Evolutionary conservation across 805 yeast genomes (phyloP).

Genomic region (Metschnikowia aberdeeniae): DNA sequence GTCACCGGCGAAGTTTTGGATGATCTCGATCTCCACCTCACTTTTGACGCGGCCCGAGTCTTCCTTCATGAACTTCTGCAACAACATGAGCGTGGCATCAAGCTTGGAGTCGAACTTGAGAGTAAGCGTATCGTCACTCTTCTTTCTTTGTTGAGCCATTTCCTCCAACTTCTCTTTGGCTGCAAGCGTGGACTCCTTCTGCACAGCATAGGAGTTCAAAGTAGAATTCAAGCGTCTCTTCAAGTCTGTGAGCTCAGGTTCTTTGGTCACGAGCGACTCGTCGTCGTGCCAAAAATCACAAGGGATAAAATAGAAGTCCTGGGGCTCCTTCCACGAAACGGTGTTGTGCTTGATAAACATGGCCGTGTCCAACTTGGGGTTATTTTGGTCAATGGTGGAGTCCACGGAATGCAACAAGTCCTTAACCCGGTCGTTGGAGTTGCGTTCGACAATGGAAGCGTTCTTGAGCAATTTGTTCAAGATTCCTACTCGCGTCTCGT

Average conservation of each 20-base stretch:
- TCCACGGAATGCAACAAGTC: conserved; percentile 50
- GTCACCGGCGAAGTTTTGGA: conserved; percentile 79
- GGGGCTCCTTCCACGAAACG: conserved; percentile 75
- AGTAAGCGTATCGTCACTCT: conserved; percentile 35
- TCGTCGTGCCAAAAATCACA: conserved; percentile 97
- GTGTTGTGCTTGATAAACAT: conserved; percentile 91
- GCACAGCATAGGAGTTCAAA: conserved; percentile 33
- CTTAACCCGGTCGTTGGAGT: conserved; percentile 41
- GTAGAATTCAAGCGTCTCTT: conserved; percentile 47
- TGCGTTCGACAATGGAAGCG: conserved; percentile 58
- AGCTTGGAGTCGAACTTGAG: conserved; percentile 52
- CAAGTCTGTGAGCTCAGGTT: conserved; percentile 54
- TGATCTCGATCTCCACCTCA: conserved; percentile 88
- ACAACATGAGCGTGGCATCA: conserved; percentile 45
- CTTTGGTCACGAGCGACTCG: conserved; percentile 60
- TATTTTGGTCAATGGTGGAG: conserved; percentile 60
- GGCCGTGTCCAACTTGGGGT: conserved; percentile 70
- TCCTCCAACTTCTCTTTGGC: conserved; percentile 50
- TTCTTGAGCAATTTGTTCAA: conserved; percentile 64
- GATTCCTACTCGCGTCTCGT: conserved; percentile 70
- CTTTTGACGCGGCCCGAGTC: conserved; percentile 71
- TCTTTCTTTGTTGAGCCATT: conserved; percentile 33
- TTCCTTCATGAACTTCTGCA: conserved; percentile 62
- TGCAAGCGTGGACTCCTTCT: conserved; percentile 41
- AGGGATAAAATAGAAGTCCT: conserved; percentile 80